These are phyloP conservation scores for Talaromyces sp. DNA, from an alignment of 2,329 filamentous ascomycete species.

Conservation along the genomic window DNA sequence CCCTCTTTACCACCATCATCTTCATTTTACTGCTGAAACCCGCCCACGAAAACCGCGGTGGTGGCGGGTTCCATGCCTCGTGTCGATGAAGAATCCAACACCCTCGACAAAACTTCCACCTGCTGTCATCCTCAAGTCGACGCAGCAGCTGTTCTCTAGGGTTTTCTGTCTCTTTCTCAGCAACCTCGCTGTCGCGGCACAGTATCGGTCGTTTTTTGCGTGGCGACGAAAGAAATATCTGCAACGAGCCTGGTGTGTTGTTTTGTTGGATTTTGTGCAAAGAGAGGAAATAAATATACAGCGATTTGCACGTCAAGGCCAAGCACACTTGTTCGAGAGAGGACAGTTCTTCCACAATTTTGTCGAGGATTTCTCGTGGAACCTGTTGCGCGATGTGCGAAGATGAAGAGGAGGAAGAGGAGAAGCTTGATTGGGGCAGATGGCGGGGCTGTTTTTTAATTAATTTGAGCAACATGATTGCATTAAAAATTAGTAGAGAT, in stretches of 20 bases:
- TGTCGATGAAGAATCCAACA: neutral
- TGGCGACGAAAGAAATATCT: constrained; percentile 13
- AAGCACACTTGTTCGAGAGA: neutral
- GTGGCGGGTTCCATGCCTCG: neutral
- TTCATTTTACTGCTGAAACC: neutral
- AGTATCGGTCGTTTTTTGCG: constrained; percentile 6
- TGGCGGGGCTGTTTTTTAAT: neutral
- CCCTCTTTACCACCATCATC: neutral
- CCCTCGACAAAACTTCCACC: neutral
- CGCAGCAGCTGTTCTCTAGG: neutral
- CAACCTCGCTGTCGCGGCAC: neutral
- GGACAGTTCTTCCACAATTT: neutral
- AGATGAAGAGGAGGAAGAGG: neutral
- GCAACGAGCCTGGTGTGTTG: constrained; percentile 11
- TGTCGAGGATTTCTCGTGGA: neutral
- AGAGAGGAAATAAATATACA: constrained; percentile 16
- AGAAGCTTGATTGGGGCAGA: neutral
- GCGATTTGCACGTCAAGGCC: neutral
- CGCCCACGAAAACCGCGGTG: neutral
- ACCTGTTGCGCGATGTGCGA: neutral
- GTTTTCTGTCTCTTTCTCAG: neutral
- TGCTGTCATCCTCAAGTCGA: neutral
- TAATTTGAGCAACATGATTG: neutral
- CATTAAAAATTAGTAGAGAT: no score
- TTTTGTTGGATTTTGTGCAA: constrained; percentile 19